phyloP scores from a whole-genome alignment of 2,329 filamentous ascomycete species.

The Fusarium fracticaudum region DNA sequence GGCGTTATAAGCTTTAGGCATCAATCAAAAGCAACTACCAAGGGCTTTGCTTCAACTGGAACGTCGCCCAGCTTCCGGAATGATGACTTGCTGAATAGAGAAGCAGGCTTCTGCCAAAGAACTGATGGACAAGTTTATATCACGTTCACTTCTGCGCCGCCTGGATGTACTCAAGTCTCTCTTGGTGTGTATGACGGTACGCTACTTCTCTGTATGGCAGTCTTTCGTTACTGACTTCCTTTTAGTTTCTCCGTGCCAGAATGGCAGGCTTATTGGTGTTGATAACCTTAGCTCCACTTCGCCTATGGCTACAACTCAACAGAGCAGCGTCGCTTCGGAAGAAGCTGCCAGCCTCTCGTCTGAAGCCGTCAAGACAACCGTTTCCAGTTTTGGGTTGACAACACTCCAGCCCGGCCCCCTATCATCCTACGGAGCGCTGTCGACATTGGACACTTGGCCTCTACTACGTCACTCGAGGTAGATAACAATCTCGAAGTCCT shows the following conservation, averaged over 20 bases:
- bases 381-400: neutral
- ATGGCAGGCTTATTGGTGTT: rapidly evolving
- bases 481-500: rapidly evolving
- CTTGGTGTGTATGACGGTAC: neutral
- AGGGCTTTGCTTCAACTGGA: neutral
- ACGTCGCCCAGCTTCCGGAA: rapidly evolving
- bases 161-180: neutral
- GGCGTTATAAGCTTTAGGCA: too few relatives aligned
- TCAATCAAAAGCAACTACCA: too few relatives aligned
- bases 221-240: rapidly evolving
- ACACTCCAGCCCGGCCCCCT: rapidly evolving
- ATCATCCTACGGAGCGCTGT: neutral
- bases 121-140: neutral
- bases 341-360: neutral
- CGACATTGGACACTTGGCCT: neutral
- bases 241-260: neutral
- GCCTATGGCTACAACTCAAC: rapidly evolving
- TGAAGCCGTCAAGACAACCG: neutral
- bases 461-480: neutral
- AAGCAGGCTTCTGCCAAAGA: rapidly evolving
- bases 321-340: neutral
- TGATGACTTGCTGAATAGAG: rapidly evolving
- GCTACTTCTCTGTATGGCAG: too few relatives aligned
- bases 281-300: rapidly evolving
- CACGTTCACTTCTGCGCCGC: rapidly evolving